Conservation (phyloP, 2,329 filamentous ascomycete species). For the Clathrospora elynae region DNA sequence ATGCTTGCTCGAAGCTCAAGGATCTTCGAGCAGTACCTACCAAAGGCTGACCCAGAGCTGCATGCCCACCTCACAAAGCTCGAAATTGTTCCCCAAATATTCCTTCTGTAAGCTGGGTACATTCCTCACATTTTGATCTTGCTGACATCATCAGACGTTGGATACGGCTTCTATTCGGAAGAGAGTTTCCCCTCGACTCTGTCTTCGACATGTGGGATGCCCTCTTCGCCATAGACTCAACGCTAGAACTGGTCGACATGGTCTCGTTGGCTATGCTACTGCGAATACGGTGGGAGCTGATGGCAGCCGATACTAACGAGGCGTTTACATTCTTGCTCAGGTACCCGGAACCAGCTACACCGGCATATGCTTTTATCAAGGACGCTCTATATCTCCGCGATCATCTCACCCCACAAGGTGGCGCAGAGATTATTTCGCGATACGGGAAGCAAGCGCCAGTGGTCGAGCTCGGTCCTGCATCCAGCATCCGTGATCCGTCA, state of each 20-base stretch:
- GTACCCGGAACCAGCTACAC: slow-evolving; percentile 71
- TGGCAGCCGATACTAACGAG: slow-evolving; percentile 85
- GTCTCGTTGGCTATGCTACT: slow-evolving; percentile 95
- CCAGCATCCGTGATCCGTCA: slow-evolving; percentile 38
- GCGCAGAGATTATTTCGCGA: slow-evolving; percentile 69
- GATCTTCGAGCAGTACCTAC: slow-evolving; percentile 82
- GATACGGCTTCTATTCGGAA: slow-evolving; percentile 89
- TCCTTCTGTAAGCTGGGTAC: slow-evolving; percentile 76
- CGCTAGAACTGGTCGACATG: slow-evolving; percentile 79
- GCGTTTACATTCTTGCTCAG: slow-evolving; percentile 82
- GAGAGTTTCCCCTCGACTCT: slow-evolving; percentile 89
- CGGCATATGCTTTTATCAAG: slow-evolving; percentile 79
- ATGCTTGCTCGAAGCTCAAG: slow-evolving; percentile 86
- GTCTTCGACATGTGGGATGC: slow-evolving; percentile 87
- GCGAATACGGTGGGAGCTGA: slow-evolving; percentile 84
- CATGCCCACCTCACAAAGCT: slow-evolving; percentile 79
- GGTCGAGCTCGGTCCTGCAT: slow-evolving; percentile 31
- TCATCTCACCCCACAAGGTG: slow-evolving; percentile 67
- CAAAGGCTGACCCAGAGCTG: slow-evolving; percentile 80
- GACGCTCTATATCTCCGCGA: slow-evolving; percentile 78
- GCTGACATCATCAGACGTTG: slow-evolving; percentile 68
- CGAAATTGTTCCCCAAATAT: slow-evolving; percentile 94
- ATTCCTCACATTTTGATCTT: background rate
- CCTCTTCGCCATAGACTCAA: slow-evolving; percentile 83
- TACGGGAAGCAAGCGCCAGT: slow-evolving; percentile 62